These are phyloP conservation scores for Camellia oleifera DNA, from an alignment of 179 eudicot genomes.

Conservation along the genomic window DNA sequence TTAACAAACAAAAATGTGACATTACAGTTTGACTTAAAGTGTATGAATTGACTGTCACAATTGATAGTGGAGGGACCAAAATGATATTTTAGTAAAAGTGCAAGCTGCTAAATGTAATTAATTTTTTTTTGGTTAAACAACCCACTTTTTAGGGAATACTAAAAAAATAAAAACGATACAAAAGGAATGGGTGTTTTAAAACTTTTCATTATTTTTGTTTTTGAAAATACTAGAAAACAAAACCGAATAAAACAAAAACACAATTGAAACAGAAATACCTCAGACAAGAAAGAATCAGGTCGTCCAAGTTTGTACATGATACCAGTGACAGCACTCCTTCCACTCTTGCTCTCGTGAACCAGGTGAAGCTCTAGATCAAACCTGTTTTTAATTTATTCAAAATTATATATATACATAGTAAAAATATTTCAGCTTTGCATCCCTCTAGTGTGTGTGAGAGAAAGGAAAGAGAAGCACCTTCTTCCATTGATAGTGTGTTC, in stretches of 20 bases:
- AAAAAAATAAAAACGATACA: too few species aligned
- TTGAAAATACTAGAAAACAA: too few species aligned
- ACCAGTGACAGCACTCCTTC: slow-evolving; percentile 32
- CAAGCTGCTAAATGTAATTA: too few species aligned
- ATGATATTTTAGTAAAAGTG: too few species aligned
- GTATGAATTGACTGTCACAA: too few species aligned
- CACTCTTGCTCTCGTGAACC: slow-evolving; percentile 31
- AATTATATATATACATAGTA: not conserved
- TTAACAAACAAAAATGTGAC: too few species aligned
- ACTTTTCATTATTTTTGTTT: too few species aligned
- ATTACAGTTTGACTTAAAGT: too few species aligned
- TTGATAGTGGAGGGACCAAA: too few species aligned
- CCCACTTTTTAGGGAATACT: too few species aligned
- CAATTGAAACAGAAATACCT: slow-evolving; percentile 15
- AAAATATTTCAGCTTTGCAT: not conserved
- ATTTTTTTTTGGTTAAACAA: too few species aligned
- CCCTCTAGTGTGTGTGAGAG: not conserved
- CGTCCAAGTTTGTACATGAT: slow-evolving; percentile 41
- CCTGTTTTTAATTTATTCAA: slow-evolving; percentile 7
- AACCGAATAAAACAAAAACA: not conserved
- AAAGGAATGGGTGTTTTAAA: too few species aligned
- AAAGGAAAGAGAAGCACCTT: slow-evolving; percentile 20
- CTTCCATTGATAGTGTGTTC: slow-evolving; percentile 39
- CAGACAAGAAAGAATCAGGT: slow-evolving; percentile 29
- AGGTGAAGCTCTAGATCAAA: slow-evolving; percentile 35